phyloP scores from a whole-genome alignment of 2,329 filamentous ascomycete genomes.

The Colletotrichum liriopes region DNA sequence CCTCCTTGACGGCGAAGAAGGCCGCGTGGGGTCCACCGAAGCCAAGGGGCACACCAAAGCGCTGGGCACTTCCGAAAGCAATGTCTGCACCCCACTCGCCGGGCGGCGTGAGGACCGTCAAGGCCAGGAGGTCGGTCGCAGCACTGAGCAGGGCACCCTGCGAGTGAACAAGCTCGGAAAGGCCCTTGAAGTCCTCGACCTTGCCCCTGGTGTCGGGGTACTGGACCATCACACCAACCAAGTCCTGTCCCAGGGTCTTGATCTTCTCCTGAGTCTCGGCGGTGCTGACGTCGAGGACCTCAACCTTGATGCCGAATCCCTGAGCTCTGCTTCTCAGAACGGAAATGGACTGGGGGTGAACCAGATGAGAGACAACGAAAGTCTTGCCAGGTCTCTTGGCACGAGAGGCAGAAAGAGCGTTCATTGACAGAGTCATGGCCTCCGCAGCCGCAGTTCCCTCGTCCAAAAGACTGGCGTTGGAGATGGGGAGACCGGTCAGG shows the following conservation, averaged over 20 bases:
- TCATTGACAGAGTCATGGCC: slow-evolving; percentile 94
- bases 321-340: slow-evolving; percentile 89
- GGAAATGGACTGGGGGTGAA: slow-evolving; percentile 88
- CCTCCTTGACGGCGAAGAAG: slow-evolving; percentile 93
- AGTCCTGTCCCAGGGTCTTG: slow-evolving; percentile 81
- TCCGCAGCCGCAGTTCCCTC: slow-evolving; percentile 94
- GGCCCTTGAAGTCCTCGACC: slow-evolving; percentile 79
- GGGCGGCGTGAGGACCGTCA: slow-evolving; percentile 90
- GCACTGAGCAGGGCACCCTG: slow-evolving; percentile 86
- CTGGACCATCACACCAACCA: slow-evolving; percentile 93
- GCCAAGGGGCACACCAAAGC: slow-evolving; percentile 92
- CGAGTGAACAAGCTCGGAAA: slow-evolving; percentile 85
- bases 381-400: slow-evolving; percentile 84
- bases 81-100: slow-evolving; percentile 97
- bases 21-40: slow-evolving; percentile 96
- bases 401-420: slow-evolving; percentile 78
- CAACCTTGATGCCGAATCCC: slow-evolving; percentile 90
- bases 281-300: slow-evolving; percentile 79
- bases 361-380: slow-evolving; percentile 85
- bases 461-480: slow-evolving; percentile 92
- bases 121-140: slow-evolving; percentile 88
- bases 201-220: slow-evolving; percentile 93
- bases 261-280: slow-evolving; percentile 74
- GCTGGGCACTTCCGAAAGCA: slow-evolving; percentile 92
- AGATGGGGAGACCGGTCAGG: slow-evolving; percentile 87